phyloP scores from a whole-genome alignment of 352 stramenopile genomes.

The Nothophytophthora sp. region DNA sequence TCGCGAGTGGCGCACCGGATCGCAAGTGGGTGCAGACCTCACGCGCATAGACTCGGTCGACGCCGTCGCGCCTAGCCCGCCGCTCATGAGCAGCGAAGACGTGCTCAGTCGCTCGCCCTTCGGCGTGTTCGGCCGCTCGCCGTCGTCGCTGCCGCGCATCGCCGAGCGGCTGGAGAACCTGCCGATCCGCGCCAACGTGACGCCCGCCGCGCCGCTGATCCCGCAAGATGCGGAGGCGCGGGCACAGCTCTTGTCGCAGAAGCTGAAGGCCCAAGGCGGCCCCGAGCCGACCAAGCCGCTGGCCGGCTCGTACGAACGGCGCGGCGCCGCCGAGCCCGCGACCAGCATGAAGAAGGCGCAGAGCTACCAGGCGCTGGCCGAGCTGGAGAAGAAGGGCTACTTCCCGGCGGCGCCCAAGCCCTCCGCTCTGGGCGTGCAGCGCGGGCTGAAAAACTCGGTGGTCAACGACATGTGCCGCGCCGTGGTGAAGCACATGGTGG shows the following conservation, averaged over 20 bases:
- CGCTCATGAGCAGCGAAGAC: conserved; percentile 69
- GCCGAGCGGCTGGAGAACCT: conserved; percentile 68
- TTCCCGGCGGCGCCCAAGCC: conserved; percentile 77
- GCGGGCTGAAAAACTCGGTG: conserved; percentile 83
- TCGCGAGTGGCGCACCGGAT: conserved; percentile 75
- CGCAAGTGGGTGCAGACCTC: conserved; percentile 43
- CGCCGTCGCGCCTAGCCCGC: too few relatives aligned
- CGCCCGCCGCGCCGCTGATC: conserved; percentile 10
- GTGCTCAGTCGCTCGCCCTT: conserved; percentile 67
- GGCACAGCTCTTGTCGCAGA: conserved; percentile 64
- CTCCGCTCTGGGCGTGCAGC: conserved; percentile 77
- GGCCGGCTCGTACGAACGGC: conserved; percentile 65
- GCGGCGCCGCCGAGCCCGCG: conserved; percentile 15
- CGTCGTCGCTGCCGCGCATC: conserved; percentile 67
- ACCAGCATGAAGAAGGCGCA: conserved; percentile 73
- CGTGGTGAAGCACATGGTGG: conserved; percentile 89
- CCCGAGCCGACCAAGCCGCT: conserved; percentile 28
- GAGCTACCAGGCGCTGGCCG: conserved; percentile 79
- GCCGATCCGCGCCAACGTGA: conserved; percentile 51
- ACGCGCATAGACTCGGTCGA: conserved; percentile 19
- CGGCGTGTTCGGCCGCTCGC: conserved; percentile 47
- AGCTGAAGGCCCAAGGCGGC: conserved; percentile 43
- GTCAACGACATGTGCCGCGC: conserved; percentile 89
- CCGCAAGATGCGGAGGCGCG: conserved; percentile 46
- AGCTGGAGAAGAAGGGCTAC: conserved; percentile 85